phyloP scores from a whole-genome alignment of 441 rosid genomes.

The Aquilaria agallochum region DNA sequence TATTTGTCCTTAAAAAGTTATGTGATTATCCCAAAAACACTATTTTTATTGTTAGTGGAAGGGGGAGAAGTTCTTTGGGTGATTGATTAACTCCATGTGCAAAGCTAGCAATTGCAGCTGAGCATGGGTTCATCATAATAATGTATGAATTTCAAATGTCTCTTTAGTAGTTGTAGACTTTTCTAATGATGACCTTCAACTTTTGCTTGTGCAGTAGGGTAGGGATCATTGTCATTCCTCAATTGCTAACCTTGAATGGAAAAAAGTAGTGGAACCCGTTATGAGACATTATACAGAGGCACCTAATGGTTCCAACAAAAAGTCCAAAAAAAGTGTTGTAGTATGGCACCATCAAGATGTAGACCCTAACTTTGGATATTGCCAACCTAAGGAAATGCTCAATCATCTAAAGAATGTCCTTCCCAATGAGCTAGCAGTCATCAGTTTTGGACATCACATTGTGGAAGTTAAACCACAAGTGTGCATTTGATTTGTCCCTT shows the following conservation, averaged over 20 bases:
- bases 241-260: conserved; percentile 81
- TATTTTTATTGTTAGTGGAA: conserved; percentile 81
- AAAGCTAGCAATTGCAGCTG: conserved; percentile 85
- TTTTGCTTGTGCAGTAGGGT: conserved; percentile 43
- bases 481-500: background rate
- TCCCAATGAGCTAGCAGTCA: conserved; percentile 80
- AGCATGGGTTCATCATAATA: conserved; percentile 73
- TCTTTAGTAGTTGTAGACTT: background rate
- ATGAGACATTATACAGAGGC: conserved; percentile 76
- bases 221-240: conserved; percentile 31
- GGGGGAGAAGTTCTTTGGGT: conserved; percentile 56
- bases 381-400: conserved; percentile 84
- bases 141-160: conserved; percentile 36
- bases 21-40: conserved; percentile 72
- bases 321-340: conserved; percentile 73
- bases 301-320: conserved; percentile 84
- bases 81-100: conserved; percentile 85
- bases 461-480: conserved; percentile 97
- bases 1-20: conserved; percentile 48
- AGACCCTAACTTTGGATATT: conserved; percentile 88
- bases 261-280: conserved; percentile 64
- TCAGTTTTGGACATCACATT: conserved; percentile 73
- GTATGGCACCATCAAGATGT: conserved; percentile 98
- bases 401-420: conserved; percentile 86
- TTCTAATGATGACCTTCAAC: background rate